Evolutionary conservation across 805 yeast genomes (phyloP).

Genomic region (Kluyveromyces nonfermentans): DNA sequence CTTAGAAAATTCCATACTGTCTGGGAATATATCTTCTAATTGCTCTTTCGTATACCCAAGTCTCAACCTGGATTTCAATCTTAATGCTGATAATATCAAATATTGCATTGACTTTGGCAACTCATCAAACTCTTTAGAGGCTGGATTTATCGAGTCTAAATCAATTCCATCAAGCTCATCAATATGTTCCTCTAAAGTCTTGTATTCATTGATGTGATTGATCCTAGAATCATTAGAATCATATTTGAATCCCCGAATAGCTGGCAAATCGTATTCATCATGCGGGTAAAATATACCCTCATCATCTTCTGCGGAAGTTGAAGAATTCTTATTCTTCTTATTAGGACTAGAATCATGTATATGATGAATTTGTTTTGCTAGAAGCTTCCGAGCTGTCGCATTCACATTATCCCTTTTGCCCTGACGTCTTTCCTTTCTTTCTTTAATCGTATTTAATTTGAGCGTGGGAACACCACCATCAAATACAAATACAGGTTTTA

Average conservation of each 20-base stretch:
- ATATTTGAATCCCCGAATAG: constrained; percentile 45
- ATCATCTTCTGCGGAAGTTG: constrained; percentile 22
- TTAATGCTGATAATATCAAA: constrained; percentile 71
- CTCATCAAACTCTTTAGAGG: constrained; percentile 62
- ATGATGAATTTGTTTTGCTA: constrained; percentile 68
- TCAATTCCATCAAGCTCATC: constrained; percentile 60
- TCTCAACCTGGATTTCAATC: constrained; percentile 79
- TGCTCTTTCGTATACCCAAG: constrained; percentile 95
- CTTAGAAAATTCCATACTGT: constrained; percentile 80
- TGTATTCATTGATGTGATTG: constrained; percentile 62
- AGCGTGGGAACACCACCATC: constrained; percentile 91
- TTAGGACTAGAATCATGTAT: constrained; percentile 1
- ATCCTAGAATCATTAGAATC: constrained; percentile 59
- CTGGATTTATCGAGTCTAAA: constrained; percentile 70
- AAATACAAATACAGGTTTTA: constrained; percentile 81
- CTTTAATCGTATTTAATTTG: constrained; percentile 67
- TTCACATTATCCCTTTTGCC: constrained; percentile 63
- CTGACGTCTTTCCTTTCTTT: constrained; percentile 63
- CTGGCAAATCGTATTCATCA: constrained; percentile 86
- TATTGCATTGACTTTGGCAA: constrained; percentile 85
- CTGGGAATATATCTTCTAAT: constrained; percentile 68
- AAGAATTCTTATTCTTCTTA: constrained; percentile 6
- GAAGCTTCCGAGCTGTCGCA: constrained; percentile 67
- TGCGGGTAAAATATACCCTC: constrained; percentile 33
- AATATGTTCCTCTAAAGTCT: constrained; percentile 46